A percentile compares a stretch with the other conserved stretches of the same genome.
These are phyloP conservation scores for Mycena olivaceomarginata DNA, from an alignment of 768 basidiomycete genomes.

Conservation along the genomic window DNA sequence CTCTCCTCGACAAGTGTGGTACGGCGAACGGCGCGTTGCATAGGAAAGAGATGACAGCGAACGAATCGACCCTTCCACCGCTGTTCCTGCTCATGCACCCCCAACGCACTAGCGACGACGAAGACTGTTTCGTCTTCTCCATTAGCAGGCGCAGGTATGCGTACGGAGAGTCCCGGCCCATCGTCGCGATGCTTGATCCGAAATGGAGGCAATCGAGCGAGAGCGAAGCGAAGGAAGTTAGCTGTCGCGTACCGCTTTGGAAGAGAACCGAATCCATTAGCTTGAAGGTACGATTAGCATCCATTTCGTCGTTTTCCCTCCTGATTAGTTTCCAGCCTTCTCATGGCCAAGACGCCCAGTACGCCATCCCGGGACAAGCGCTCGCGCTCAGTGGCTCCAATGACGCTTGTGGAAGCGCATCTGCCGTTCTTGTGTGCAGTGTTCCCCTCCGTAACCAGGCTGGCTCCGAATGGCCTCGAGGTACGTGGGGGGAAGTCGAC, in stretches of 20 bases:
- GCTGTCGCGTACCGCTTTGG: conserved; percentile 83
- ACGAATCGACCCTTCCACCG: conserved; percentile 73
- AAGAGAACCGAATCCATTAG: conserved; percentile 65
- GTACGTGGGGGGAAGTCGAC: conserved; percentile 87
- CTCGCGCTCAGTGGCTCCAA: conserved; percentile 71
- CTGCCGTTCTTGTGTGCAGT: conserved; percentile 85
- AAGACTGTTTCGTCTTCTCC: conserved; percentile 92
- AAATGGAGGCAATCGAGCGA: conserved; percentile 86
- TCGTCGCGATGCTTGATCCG: conserved; percentile 83
- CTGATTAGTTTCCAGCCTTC: conserved; percentile 66
- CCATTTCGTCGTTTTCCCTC: conserved; percentile 7
- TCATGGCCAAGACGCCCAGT: conserved; percentile 72
- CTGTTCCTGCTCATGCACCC: conserved; percentile 93
- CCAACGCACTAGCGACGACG: conserved; percentile 82
- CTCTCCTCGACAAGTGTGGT: conserved; percentile 90
- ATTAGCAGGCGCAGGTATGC: conserved; percentile 86
- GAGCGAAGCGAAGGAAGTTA: conserved; percentile 68
- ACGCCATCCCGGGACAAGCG: conserved; percentile 75
- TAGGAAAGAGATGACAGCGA: conserved; percentile 67
- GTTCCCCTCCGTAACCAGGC: conserved; percentile 84
- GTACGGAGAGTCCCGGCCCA: conserved; percentile 87
- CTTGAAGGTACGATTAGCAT: conserved; percentile 69
- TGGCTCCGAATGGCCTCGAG: conserved; percentile 87
- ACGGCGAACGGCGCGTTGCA: conserved; percentile 92
- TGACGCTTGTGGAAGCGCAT: conserved; percentile 84